Base-by-base conservation (phyloP, 768 basidiomycete genomes). In the Melanogaster broomeanus region DNA sequence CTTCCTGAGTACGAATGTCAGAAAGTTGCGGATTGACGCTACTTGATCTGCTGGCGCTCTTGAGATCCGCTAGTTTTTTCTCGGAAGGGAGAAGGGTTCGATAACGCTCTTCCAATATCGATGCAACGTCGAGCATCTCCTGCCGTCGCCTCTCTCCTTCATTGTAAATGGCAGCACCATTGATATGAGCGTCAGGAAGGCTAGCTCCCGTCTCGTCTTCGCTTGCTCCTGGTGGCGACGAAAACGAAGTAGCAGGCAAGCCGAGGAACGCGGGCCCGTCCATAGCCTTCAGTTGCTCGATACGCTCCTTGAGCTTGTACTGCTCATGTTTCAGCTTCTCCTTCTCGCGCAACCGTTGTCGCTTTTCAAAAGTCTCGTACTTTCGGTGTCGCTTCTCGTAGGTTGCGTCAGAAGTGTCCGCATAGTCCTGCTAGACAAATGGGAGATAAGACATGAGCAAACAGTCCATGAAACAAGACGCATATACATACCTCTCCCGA, bases 301-400 rank as follows among this genome's bases (percentile, higher is more conserved):
- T 88, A 31, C 93, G 83, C 62, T 93, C 87, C 67, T 88, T 88
- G 62, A 96, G 82, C 65, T 93, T 92, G 73, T 93, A 93, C 59
- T 93, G 90, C 63, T 94, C 92, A 58, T 93, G 87, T 69, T 89
- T 87, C 48, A 95, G 80, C 65, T 93, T 93, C 70, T 96, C 93
- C 70, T 92, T 92, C 71, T 95, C 93, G 48, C 92, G 83, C 30
- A 90, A 73, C 4, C 92, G 86, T 63, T 87, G 84, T 8, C 91
- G 82, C 65, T 90, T 91, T 70, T 95, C 93, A 52, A 90, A 87
- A 13, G 79, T 80, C 66, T 94, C 92, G 68, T 90, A 93, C 64
- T 90, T 92, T 45, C 84, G 80, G 69, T 96, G 93, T 39, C 90
- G 82, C 56, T 84, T 85, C 67, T 88, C 82, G 63, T 93, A 96